These are phyloP conservation scores for Auriscalpium orientale DNA, from an alignment of 768 basidiomycete genomes.

Conservation along the genomic window DNA sequence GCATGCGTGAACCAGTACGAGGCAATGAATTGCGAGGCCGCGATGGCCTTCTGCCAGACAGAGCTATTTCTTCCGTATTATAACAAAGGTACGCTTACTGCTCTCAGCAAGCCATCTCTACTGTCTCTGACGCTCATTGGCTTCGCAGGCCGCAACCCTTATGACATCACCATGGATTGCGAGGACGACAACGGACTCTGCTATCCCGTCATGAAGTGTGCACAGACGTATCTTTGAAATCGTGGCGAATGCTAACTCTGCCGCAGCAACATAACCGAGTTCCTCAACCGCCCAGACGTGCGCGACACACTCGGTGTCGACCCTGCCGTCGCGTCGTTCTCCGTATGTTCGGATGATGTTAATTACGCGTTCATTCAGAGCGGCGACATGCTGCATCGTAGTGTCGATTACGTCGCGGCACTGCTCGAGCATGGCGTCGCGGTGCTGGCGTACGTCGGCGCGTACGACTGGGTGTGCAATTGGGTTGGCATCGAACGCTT, in stretches of 20 bases:
- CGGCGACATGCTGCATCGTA: constrained; percentile 31
- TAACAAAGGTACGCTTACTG: constrained; percentile 22
- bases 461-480: constrained; percentile 52
- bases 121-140: background rate
- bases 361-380: constrained; percentile 36
- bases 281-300: constrained; percentile 51
- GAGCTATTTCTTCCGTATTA: constrained; percentile 22
- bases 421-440: constrained; percentile 46
- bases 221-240: constrained; percentile 52
- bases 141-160: constrained; percentile 37
- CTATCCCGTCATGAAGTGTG: constrained; percentile 22
- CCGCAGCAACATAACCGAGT: constrained; percentile 46
- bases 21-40: constrained; percentile 34
- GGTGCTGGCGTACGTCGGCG: constrained; percentile 48
- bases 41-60: constrained; percentile 30
- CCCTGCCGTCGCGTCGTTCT: constrained; percentile 31
- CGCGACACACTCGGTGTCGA: constrained; percentile 59
- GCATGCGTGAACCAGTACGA: constrained; percentile 38
- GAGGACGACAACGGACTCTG: constrained; percentile 25
- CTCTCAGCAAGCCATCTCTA: constrained; percentile 2
- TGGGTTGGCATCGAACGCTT: constrained; percentile 59
- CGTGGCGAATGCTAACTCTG: background rate
- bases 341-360: constrained; percentile 36
- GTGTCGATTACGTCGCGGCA: constrained; percentile 37
- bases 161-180: constrained; percentile 62